Base-by-base conservation (phyloP, 2,329 filamentous ascomycete genomes). In the Sphaerostilbella broomeana region DNA sequence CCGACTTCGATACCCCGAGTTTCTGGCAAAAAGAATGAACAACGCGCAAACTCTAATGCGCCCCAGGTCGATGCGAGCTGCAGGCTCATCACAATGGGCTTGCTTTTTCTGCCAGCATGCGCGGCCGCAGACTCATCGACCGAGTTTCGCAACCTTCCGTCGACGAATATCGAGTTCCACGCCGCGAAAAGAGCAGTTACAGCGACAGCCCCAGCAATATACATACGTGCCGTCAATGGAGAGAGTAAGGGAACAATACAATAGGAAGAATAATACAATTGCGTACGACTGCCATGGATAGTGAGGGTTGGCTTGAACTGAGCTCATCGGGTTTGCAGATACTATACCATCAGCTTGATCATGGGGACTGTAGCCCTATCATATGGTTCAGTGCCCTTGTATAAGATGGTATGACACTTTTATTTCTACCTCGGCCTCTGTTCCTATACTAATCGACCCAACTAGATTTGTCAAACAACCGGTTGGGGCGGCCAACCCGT, bases 401-500 rank as follows among this genome's bases (percentile, higher is more conserved):
- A 94, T 63, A 90, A 90, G 62, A 90, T 88, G 82, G 83, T 85
- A 60, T 27, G 62, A 40, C 6, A 11, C 22, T n/a, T n/a, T n/a
- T n/a, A n/a, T n/a, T n/a, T n/a, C n/a, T n/a, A n/a, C n/a, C n/a
- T n/a, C n/a, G n/a, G n/a, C n/a, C n/a, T n/a, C n/a, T n/a, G n/a
- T n/a, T n/a, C n/a, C n/a, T n/a, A n/a, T n/a, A n/a, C n/a, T n/a
- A n/a, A n/a, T n/a, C n/a, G n/a, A n/a, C n/a, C n/a, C n/a, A n/a
- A n/a, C n/a, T 13, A 54, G 79, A 88, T 90, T 56, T 90, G 85
- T 65, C 79, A 84, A 66, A 85, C 84, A 12, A 89, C 83, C 10
- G 85, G 90, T 54, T 97, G 87, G 87, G 87, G 87, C 53, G 90
- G 90, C 27, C 87, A 95, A 59, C 90, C 90, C 21, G 77, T 95